Conservation (phyloP, 208 protist species). For the Acanthamoeba sp. region DNA sequence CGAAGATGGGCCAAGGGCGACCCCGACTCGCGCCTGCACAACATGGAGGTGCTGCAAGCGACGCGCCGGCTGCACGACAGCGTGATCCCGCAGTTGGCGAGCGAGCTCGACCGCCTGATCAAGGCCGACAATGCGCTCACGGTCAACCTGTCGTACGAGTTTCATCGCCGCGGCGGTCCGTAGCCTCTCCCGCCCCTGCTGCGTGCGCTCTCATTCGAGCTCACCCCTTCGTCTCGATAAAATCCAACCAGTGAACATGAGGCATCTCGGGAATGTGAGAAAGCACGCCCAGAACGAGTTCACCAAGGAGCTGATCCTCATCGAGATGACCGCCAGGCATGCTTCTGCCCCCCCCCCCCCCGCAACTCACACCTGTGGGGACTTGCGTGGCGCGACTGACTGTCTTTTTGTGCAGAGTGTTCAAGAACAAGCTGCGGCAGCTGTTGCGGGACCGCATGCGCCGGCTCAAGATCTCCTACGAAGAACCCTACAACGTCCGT, state of each 20-base stretch:
- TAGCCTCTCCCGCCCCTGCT: not conserved
- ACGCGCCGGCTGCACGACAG: constrained; percentile 5
- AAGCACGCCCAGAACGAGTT: not conserved
- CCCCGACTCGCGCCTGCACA: not conserved
- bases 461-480: constrained; percentile 61
- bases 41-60: constrained; percentile 45
- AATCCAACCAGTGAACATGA: constrained; percentile 48
- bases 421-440: constrained; percentile 61
- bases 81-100: constrained; percentile 32
- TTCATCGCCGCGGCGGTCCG: constrained; percentile 29
- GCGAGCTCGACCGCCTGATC: constrained; percentile 16
- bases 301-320: not conserved
- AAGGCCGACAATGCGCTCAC: not conserved
- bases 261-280: constrained; percentile 24
- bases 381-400: too few relatives aligned
- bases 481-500: constrained; percentile 61
- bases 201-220: too few relatives aligned
- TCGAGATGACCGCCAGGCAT: constrained; percentile 56
- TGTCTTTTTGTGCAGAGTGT: constrained; percentile 32
- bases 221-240: too few relatives aligned
- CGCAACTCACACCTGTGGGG: too few relatives aligned
- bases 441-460: constrained; percentile 68
- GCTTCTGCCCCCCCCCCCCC: too few relatives aligned
- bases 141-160: constrained; percentile 62
- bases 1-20: constrained; percentile 38